Evolutionary conservation across 2,329 filamentous ascomycete species (phyloP).

Genomic region (Cadophora malorum): DNA sequence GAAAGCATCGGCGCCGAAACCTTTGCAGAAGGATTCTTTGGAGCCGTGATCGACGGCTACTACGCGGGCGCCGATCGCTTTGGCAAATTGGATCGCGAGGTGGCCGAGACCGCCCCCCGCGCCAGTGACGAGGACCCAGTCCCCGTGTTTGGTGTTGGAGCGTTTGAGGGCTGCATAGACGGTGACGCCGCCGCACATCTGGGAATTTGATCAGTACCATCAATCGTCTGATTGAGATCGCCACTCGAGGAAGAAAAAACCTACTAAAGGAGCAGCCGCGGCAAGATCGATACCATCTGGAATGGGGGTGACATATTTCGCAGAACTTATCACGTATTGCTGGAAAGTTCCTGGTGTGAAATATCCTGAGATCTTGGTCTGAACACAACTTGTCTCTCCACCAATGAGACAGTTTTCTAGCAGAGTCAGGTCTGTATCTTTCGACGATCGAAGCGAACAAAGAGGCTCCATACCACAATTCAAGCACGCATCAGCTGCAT

Average conservation of each 20-base stretch:
- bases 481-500: constrained; percentile 58
- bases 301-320: constrained; percentile 63
- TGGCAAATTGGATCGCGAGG: constrained; percentile 60
- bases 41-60: constrained; percentile 66
- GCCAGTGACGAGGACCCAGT: constrained; percentile 58
- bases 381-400: constrained; percentile 65
- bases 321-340: constrained; percentile 54
- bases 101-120: constrained; percentile 67
- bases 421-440: too few species aligned
- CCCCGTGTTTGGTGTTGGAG: constrained; percentile 52
- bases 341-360: constrained; percentile 52
- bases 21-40: constrained; percentile 58
- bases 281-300: constrained; percentile 60
- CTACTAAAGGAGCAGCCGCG: constrained; percentile 58
- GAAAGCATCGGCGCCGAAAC: constrained; percentile 68
- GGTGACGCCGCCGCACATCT: constrained; percentile 68
- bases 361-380: constrained; percentile 64
- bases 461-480: too few species aligned
- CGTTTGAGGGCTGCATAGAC: constrained; percentile 67
- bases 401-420: constrained; percentile 54
- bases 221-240: background rate
- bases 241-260: background rate
- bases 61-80: constrained; percentile 64
- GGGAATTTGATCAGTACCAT: background rate
- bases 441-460: too few species aligned